Evolutionary conservation across 169 alveolate genomes (phyloP), one percentile per base, ranked within the genome.

Genomic region (Amoebophrya sp.): DNA sequence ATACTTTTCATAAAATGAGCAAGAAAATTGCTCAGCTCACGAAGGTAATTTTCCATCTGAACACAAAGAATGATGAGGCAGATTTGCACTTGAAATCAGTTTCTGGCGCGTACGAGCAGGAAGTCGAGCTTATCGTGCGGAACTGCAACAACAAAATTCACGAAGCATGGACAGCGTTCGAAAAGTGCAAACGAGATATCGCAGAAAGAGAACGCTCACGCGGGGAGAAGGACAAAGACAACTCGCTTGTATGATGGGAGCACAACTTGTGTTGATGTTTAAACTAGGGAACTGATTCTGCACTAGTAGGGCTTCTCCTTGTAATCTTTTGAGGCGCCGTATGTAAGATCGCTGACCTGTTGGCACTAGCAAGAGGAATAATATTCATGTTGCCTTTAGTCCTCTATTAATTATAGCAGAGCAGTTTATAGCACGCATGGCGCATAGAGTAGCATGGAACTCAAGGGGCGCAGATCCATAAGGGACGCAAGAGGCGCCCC

Each of bases 21-120:
- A 96, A 96, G 89, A 96, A 96, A 93, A 96, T 96, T 29, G 97
- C 97, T 12, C 95, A 96, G 91, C 94, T 96, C 10, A 96, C 98
- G 34, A 95, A 95, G 92, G 98, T 96, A 41, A 96, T 96, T 39
- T 96, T 95, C 93, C 96, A 95, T 89, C 93, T 96, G 77, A 96
- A 96, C 93, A 95, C 97, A 24, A 95, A 96, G 94, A 95, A 95
- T 54, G 97, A 95, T 90, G 98, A 96, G n/a, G 83, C 83, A 36
- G 83, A 65, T 36, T 36, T 65, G 83, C 83, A 65, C 26, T 36
- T 65, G 83, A 29, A 36, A 36, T 65, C 83, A 0, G 83, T 65
- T 6, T 65, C 83, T 36, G n/a, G 2, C 83, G 96, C 97, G 23
- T 96, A 96, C 95, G 97, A 96, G 90, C 92, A 92, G 91, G 97